These are phyloP conservation scores for Euphorbia neoarborescens DNA, from an alignment of 441 rosid genomes.

Conservation along the genomic window DNA sequence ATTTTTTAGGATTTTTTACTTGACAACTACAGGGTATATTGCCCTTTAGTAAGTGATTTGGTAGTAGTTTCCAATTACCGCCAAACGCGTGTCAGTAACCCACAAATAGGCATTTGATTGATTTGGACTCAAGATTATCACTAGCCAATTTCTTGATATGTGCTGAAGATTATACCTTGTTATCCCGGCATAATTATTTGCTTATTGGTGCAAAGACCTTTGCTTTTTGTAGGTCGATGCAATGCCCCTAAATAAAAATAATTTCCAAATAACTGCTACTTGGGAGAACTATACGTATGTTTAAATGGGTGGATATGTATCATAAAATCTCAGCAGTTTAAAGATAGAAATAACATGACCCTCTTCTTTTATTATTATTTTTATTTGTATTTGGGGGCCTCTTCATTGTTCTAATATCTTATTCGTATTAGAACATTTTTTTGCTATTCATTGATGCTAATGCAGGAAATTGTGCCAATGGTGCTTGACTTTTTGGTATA, in stretches of 20 bases:
- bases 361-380: not conserved
- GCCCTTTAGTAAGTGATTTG: no score
- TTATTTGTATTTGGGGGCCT: not conserved
- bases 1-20: no score
- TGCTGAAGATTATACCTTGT: conserved; percentile 26
- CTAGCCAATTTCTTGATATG: no score
- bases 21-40: no score
- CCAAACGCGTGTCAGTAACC: no score
- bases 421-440: conserved; percentile 3
- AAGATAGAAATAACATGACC: conserved; percentile 16
- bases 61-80: no score
- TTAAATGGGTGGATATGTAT: conserved; percentile 9
- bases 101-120: no score
- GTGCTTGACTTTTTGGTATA: not conserved
- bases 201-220: conserved; percentile 16
- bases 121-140: no score
- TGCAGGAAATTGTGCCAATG: not conserved
- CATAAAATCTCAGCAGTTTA: conserved; percentile 19
- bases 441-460: not conserved
- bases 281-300: conserved; percentile 20
- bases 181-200: conserved; percentile 13
- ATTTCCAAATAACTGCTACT: conserved; percentile 21
- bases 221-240: conserved; percentile 21
- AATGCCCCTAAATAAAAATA: conserved; percentile 22
- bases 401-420: conserved; percentile 4